These are phyloP conservation scores for Thymus mandschuricus DNA, from an alignment of 257 asterid genomes.

Conservation along the genomic window DNA sequence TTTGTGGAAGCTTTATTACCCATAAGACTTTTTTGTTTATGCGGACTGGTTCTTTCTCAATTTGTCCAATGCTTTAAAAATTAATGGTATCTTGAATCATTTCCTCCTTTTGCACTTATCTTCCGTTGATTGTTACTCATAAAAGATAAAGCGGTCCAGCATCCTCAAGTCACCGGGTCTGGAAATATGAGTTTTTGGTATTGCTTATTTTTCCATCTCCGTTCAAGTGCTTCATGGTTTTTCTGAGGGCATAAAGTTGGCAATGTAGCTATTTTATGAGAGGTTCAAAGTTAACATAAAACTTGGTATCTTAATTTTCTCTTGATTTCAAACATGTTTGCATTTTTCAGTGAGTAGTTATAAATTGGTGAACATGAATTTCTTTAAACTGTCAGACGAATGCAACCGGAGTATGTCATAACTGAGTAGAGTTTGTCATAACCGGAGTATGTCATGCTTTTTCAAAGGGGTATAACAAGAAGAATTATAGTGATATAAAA, in stretches of 20 bases:
- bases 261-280: background rate
- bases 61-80: background rate
- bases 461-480: background rate
- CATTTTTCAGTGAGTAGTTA: background rate
- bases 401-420: background rate
- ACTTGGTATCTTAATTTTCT: slow-evolving; percentile 1
- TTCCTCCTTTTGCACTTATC: slow-evolving; percentile 1
- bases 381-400: background rate
- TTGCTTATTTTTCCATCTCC: slow-evolving; percentile 5
- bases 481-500: background rate
- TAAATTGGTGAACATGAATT: slow-evolving; percentile 12
- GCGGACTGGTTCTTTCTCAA: background rate
- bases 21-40: background rate
- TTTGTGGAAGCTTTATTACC: background rate
- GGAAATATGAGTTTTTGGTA: background rate
- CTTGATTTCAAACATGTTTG: background rate
- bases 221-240: background rate
- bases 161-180: background rate
- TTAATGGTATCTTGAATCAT: slow-evolving; percentile 2
- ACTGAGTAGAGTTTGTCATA: background rate
- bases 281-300: background rate
- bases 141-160: background rate
- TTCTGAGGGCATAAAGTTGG: background rate
- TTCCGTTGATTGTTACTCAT: slow-evolving; percentile 17
- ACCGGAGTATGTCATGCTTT: too few species aligned